Conservation (phyloP, 192 early-diverging fungal genomes). For the Coemansia sp. region DNA sequence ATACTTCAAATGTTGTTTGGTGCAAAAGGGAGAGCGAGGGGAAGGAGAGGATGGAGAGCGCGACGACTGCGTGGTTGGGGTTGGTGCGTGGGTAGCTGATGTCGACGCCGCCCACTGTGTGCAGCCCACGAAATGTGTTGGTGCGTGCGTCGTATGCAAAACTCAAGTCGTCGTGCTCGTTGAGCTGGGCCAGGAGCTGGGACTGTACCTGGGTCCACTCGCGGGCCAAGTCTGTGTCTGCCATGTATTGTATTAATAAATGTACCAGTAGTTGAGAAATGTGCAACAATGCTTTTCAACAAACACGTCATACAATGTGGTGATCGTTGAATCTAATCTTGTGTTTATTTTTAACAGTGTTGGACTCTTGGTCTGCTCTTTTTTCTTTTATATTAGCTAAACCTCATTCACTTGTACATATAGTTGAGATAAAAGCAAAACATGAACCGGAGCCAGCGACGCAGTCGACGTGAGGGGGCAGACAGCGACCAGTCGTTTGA, state of each 20-base stretch:
- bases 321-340: no score
- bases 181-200: slow-evolving; percentile 23
- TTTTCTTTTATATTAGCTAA: slow-evolving; percentile 1
- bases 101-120: slow-evolving; percentile 74
- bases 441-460: slow-evolving; percentile 24
- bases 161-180: slow-evolving; percentile 15
- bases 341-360: no score
- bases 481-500: slow-evolving; percentile 15
- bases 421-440: no score
- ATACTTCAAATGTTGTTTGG: slow-evolving; percentile 56
- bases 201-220: slow-evolving; percentile 19
- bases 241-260: no score
- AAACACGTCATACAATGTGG: no score
- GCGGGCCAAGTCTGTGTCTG: no score
- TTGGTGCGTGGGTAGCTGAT: slow-evolving; percentile 65
- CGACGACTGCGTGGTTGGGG: slow-evolving; percentile 62
- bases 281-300: no score
- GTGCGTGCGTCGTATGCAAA: slow-evolving; percentile 9
- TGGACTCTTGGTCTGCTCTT: no score
- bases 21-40: slow-evolving; percentile 72
- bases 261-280: no score
- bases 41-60: slow-evolving; percentile 69
- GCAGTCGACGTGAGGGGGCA: slow-evolving; percentile 15
- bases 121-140: slow-evolving; percentile 29
- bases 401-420: no score